Conservation (phyloP, 257 asterid species). For the Nicotiana undulata region DNA sequence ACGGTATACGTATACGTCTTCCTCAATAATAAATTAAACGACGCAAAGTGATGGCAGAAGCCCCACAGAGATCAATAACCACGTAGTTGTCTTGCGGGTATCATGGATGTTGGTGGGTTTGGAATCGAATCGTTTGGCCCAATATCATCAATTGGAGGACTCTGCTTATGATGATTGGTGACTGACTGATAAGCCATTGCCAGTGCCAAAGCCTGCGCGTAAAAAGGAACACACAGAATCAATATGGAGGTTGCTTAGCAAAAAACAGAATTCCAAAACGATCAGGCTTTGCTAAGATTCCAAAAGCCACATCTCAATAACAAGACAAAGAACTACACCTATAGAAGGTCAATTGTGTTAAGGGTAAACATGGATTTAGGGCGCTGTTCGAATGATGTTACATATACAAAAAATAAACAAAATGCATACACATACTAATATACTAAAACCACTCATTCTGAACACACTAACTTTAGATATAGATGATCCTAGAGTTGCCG, state of each 20-base stretch:
- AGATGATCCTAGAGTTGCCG: not conserved
- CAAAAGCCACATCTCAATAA: not conserved
- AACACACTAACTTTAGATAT: not conserved
- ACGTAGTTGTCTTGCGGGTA: slow-evolving; percentile 36
- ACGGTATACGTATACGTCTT: not conserved
- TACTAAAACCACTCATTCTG: too few relatives aligned
- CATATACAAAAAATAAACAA: too few relatives aligned
- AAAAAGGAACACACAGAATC: not conserved
- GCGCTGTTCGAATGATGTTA: not conserved
- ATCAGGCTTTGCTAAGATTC: not conserved
- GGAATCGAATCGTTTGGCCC: slow-evolving; percentile 56
- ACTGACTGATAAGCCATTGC: slow-evolving; percentile 80
- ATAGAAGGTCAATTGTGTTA: not conserved
- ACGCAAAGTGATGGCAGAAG: not conserved
- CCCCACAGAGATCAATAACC: slow-evolving; percentile 3
- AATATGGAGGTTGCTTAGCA: not conserved
- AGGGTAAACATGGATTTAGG: not conserved
- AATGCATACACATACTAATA: too few relatives aligned
- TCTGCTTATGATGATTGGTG: slow-evolving; percentile 73
- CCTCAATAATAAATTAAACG: not conserved
- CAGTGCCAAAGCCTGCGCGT: slow-evolving; percentile 69
- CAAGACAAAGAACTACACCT: not conserved
- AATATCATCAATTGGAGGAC: slow-evolving; percentile 67
- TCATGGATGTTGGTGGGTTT: slow-evolving; percentile 27
- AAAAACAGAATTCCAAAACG: not conserved